Evolutionary conservation across 2,329 filamentous ascomycete genomes (phyloP), one percentile per base, ranked within the genome.

Genomic region (Didymella keratinophila): DNA sequence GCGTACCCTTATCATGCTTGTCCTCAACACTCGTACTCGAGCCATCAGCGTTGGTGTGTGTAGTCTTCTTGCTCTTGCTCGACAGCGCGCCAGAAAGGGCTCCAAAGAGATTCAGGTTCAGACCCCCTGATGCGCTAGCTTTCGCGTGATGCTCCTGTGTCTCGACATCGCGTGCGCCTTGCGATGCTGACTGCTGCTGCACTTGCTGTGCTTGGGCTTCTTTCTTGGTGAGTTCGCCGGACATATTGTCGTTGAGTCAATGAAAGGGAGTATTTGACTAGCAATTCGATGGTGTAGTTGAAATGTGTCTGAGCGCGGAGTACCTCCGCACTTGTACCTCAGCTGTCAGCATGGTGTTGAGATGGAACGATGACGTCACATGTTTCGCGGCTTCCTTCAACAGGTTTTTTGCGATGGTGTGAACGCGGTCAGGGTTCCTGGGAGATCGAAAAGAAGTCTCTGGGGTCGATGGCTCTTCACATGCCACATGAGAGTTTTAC

Each of bases 51-150:
- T 67, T 64, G 8, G 58, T 58, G 36, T 72, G 67, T 5, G 73
- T 76, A 0, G 69, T 73, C 45, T 76, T 76, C 45, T 67, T 72
- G 8, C 60, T 63, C 48, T 66, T 68, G 8, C 71, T 74, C 18
- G 56, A 62, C 20, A 77, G 65, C 25, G 69, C 71, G 61, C 74
- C 73, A 16, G 65, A 69, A 9, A 77, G 69, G 44, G 74, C 72
- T 58, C 70, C 73, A 55, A 76, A 67, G 59, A 78, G 54, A 57
- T 76, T 77, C 45, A 78, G 64, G 53, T 74, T 77, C 46, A 77
- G 66, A 10, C 73, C 73, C 2, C 72, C 74, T 65, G 74, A 47
- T 20, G 74, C 75, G 36, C 67, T 73, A 0, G 74, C 74, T 30
- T 65, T 70, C 0, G 71, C 68, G 32, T 71, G 60, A 32, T 73